Evolutionary conservation across 2,329 filamentous ascomycete genomes (phyloP), one percentile per base, ranked within the genome.

Genomic region (Monosporascus sp.): DNA sequence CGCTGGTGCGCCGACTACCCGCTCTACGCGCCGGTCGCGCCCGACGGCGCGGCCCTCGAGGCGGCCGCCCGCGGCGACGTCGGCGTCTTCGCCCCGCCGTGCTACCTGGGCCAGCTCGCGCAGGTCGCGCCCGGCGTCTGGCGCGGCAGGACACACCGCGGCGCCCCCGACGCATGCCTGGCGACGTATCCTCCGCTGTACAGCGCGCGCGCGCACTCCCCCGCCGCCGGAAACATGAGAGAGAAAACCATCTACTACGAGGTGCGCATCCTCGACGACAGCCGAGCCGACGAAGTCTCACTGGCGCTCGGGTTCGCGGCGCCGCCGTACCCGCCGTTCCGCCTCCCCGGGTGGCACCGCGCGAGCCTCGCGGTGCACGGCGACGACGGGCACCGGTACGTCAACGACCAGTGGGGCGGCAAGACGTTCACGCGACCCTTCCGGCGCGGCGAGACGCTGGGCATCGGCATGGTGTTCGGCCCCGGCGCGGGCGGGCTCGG

Each of bases 291-390:
- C 20, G 77, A 79, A 53, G 70, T 78, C 50, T 72, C 70, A 39
- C 72, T 92, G 1, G 87, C 84, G 0, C 66, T 93, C 9, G 89
- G 89, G 9, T 90, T 85, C 67, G 73, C 80, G 0, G 88, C 88
- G 1, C 80, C 87, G 48, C 89, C 89, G 7, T 93, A 91, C 65
- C 89, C 89, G 7, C 77, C 79, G 0, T 93, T 90, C 74, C 80
- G 89, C 7, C 78, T 92, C 55, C 89, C 89, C 0, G 89, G 89
- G 2, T 93, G 89, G 89, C 87, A 94, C 65, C 80, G 89, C 36
- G 89, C 81, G 18, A 87, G 83, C 57, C 64, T 92, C 15, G 89
- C 78, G 1, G 82, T 93, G n/a, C 89, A 93, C 66, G 85, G 86
- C 47, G 89, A 93, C 67, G 89, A 93, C 67, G 89, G 89, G 0